Percentiles rank a stretch among this genome's conserved stretches.
These are phyloP conservation scores for Colletotrichum simmondsii DNA, from an alignment of 2,329 filamentous ascomycete genomes.

Conservation along the genomic window DNA sequence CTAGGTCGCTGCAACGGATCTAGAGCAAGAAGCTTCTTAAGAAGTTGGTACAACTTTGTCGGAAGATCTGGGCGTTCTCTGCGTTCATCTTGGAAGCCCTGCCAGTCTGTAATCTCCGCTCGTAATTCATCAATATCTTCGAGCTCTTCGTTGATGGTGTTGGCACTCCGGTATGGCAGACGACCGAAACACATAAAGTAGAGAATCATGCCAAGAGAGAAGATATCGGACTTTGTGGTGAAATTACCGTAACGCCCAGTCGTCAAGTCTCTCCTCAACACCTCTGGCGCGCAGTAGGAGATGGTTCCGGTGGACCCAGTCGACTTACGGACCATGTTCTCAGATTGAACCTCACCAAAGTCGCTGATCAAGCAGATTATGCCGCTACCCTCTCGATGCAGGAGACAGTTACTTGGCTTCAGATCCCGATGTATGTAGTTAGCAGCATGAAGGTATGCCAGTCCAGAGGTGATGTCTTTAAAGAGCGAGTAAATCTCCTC, in stretches of 20 bases:
- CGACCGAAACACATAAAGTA: conserved; percentile 97
- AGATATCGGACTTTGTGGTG: conserved; percentile 97
- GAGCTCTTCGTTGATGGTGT: conserved; percentile 87
- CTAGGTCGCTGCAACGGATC: conserved; percentile 82
- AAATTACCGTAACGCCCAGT: conserved; percentile 88
- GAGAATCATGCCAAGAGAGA: conserved; percentile 97
- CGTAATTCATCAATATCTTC: conserved; percentile 90
- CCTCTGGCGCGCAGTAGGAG: conserved; percentile 96
- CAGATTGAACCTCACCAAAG: conserved; percentile 94
- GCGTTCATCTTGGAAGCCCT: conserved; percentile 84
- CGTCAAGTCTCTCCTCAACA: conserved; percentile 74
- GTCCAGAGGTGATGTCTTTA: conserved; percentile 90
- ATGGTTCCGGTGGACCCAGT: conserved; percentile 96
- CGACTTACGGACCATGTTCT: conserved; percentile 83
- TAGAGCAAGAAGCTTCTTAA: conserved; percentile 83
- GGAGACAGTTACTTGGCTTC: conserved; percentile 93
- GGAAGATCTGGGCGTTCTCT: conserved; percentile 84
- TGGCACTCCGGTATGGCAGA: conserved; percentile 86
- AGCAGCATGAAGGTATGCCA: conserved; percentile 88
- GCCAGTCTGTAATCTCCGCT: conserved; percentile 87
- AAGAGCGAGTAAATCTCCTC: conserved; percentile 98
- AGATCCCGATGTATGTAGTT: conserved; percentile 97
- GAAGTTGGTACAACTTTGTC: conserved; percentile 83
- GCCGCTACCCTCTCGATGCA: conserved; percentile 80
- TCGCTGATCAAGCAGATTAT: conserved; percentile 92